A percentile compares a stretch with the other conserved stretches of the same genome.
phyloP scores from a whole-genome alignment of 768 basidiomycete species.

The Gautieria morchelliformis region DNA sequence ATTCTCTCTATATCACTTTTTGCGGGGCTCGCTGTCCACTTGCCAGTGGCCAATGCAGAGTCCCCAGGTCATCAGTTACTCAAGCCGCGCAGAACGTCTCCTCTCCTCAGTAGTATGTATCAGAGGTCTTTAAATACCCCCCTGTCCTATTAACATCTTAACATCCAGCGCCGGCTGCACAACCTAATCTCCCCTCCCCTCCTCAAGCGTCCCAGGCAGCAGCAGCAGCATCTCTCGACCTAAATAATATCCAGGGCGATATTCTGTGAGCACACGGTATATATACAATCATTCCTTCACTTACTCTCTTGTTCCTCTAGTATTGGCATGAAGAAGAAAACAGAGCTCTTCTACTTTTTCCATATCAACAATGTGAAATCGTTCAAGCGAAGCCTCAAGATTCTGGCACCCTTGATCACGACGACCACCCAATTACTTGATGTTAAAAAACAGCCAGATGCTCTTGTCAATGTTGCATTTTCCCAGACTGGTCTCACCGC shows the following conservation, averaged over 20 bases:
- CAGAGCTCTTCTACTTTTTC: constrained; percentile 16
- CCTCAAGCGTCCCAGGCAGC: background rate
- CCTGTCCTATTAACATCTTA: background rate
- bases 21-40: background rate
- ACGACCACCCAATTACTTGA: constrained; percentile 4
- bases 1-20: background rate
- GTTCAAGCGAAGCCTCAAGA: constrained; percentile 14
- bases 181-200: background rate
- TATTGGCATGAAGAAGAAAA: constrained; percentile 17
- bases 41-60: background rate
- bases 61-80: background rate
- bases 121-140: background rate
- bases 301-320: constrained; percentile 4
- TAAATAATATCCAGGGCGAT: constrained; percentile 13
- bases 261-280: constrained; percentile 8
- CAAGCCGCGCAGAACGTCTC: no score
- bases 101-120: background rate
- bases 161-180: background rate
- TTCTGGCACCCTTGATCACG: constrained; percentile 2
- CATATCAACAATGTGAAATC: constrained; percentile 13
- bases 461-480: constrained; percentile 16
- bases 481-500: constrained; percentile 12
- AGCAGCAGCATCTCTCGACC: constrained; percentile 9
- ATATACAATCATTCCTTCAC: background rate
- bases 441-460: constrained; percentile 10